Evolutionary conservation across 352 stramenopile genomes (phyloP).

Genomic region (Globisporangium viniferum): DNA sequence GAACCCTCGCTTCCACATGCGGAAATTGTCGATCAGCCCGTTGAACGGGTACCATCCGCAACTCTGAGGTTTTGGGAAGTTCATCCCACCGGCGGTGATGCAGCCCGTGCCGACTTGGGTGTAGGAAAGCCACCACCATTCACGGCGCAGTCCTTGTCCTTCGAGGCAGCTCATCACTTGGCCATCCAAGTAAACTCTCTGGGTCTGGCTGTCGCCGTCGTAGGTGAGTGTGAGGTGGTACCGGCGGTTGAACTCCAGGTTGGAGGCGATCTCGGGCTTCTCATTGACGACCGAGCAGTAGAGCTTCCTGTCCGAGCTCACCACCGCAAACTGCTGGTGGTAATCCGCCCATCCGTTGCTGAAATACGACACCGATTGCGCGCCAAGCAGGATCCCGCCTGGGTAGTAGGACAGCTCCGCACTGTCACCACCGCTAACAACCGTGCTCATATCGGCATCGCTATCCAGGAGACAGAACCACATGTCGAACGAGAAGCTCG

Average conservation of each 20-base stretch:
- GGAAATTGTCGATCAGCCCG: conserved; percentile 33
- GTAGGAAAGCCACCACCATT: conserved; percentile 35
- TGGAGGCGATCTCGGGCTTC: conserved; percentile 19
- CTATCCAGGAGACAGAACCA: background rate
- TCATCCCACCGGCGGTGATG: conserved; percentile 21
- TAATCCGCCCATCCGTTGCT: conserved; percentile 33
- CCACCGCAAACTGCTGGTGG: conserved; percentile 37
- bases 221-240: conserved; percentile 49
- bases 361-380: conserved; percentile 32
- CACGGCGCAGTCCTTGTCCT: conserved; percentile 20
- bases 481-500: background rate
- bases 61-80: conserved; percentile 24
- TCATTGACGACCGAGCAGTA: conserved; percentile 47
- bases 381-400: conserved; percentile 39
- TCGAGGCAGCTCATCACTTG: conserved; percentile 18
- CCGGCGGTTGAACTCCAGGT: conserved; percentile 30
- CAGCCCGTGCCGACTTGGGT: conserved; percentile 43
- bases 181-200: conserved; percentile 41
- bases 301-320: conserved; percentile 35
- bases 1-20: conserved; percentile 17
- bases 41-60: conserved; percentile 47
- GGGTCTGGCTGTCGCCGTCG: conserved; percentile 21
- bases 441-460: background rate
- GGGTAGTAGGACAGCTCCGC: background rate
- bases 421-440: background rate